Conservation (phyloP, 768 basidiomycete species). For the Psilocybe tampanensis region DNA sequence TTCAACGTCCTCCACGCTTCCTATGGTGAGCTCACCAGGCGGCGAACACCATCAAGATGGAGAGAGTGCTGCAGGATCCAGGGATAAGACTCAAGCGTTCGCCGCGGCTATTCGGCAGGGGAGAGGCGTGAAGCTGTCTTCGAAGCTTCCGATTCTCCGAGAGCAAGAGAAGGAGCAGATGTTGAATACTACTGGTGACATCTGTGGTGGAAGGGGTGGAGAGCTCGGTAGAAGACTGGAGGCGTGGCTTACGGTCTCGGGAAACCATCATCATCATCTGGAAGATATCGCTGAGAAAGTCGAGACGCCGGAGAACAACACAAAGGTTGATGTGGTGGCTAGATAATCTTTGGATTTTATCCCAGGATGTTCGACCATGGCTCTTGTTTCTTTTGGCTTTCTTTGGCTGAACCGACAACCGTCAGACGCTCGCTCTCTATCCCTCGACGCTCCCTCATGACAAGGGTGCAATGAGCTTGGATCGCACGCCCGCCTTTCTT, state of each 20-base stretch:
- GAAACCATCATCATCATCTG: conserved; percentile 28
- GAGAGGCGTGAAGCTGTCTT: conserved; percentile 32
- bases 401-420: too few relatives aligned
- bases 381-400: background rate
- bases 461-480: too few relatives aligned
- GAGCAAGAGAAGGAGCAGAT: conserved; percentile 73
- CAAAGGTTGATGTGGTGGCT: background rate
- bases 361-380: background rate
- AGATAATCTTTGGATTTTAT: background rate
- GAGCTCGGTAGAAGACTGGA: conserved; percentile 77
- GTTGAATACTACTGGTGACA: conserved; percentile 71
- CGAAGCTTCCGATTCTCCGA: conserved; percentile 54
- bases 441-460: too few relatives aligned
- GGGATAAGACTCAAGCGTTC: background rate
- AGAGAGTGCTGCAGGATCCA: background rate
- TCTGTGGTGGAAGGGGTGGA: conserved; percentile 78
- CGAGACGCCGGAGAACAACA: background rate
- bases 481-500: too few relatives aligned
- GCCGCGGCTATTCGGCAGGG: conserved; percentile 11
- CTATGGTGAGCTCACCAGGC: conserved; percentile 24
- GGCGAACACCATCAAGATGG: conserved; percentile 10
- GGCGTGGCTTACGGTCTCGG: conserved; percentile 64
- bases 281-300: conserved; percentile 12
- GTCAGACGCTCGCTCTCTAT: too few relatives aligned
- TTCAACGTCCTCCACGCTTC: conserved; percentile 6